Evolutionary conservation across 2,329 filamentous ascomycete genomes (phyloP), one percentile per base, ranked within the genome.

Genomic region (Graphilbum fragrans): DNA sequence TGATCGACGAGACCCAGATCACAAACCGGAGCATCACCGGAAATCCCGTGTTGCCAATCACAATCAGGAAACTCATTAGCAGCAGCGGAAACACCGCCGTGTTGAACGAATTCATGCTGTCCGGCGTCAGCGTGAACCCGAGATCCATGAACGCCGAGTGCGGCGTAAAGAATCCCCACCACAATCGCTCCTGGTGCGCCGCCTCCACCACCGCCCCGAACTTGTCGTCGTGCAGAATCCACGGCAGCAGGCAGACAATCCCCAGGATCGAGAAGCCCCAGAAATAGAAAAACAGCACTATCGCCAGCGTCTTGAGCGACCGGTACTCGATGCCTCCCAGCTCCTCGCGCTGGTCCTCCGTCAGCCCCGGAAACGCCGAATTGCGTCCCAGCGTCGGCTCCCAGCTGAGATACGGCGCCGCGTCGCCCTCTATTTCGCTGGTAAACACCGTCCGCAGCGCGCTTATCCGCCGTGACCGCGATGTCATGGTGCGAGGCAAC

Each of bases 251-350:
- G 50, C 78, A 80, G 22, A 86, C 56, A 31, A 93, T 63, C 0
- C 81, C 86, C 4, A 95, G 66, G 2, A 88, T 52, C 53, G 87
- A 85, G 52, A 94, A 95, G 1, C 82, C 80, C 56, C 86, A 74
- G 54, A 83, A 95, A 60, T 96, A 98, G 8, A 64, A 65, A 3
- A 83, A 70, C 18, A 96, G 66, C 23, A 96, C 78, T 22, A 86
- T 57, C 1, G 85, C 84, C 37, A 98, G 64, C 2, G 86, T 86
- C 58, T 94, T 93, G 45, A 98, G 59, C 0, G 90, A 85, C 6
- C 92, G 81, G 55, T 98, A 98, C 58, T 98, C 92, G 48, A 98
- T 94, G 18, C 92, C 92, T 11, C 92, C 92, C 3, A 98, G 65
- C 59, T 98, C 92, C 56, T 98, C 88, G 49, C 92, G 77, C 60